Conservation (phyloP, 2,329 filamentous ascomycete genomes). For the Blastomyces parvus region DNA sequence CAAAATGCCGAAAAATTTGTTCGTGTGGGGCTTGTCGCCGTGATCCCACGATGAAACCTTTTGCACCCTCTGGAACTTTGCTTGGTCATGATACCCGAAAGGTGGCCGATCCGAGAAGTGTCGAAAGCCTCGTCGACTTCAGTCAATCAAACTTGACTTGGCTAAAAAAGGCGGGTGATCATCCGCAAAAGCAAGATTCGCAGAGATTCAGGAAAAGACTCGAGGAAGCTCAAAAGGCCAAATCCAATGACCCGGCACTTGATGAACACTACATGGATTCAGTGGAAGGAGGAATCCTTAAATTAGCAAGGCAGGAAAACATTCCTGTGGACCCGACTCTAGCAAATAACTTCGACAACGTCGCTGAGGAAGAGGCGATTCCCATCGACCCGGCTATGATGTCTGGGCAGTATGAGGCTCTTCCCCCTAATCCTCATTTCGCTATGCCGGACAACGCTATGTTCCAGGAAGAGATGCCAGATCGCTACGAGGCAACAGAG, state of each 20-base stretch:
- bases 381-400: slow-evolving; percentile 37
- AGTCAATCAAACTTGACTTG: slow-evolving; percentile 77
- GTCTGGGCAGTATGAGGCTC: slow-evolving; percentile 7
- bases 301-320: slow-evolving; percentile 18
- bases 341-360: slow-evolving; percentile 8
- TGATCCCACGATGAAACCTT: slow-evolving; percentile 59
- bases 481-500: slow-evolving; percentile 26
- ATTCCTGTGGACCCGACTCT: slow-evolving; percentile 3
- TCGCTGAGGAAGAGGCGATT: slow-evolving; percentile 23
- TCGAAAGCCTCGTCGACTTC: slow-evolving; percentile 86
- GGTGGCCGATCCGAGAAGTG: slow-evolving; percentile 81
- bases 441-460: slow-evolving; percentile 22
- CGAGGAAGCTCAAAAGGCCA: slow-evolving; percentile 46
- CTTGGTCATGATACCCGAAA: slow-evolving; percentile 85
- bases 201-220: slow-evolving; percentile 40
- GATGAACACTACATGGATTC: slow-evolving; percentile 39
- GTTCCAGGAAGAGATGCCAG: slow-evolving; percentile 21
- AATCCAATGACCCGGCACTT: slow-evolving; percentile 38
- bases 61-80: slow-evolving; percentile 76
- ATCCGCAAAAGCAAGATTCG: slow-evolving; percentile 27
- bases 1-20: slow-evolving; percentile 75
- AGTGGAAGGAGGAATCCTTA: slow-evolving; percentile 22
- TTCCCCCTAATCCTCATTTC: slow-evolving; percentile 15
- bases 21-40: slow-evolving; percentile 74
- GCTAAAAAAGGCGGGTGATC: slow-evolving; percentile 54